Evolutionary conservation across 1,139 yeast species (phyloP).

Genomic region (Saccharomyces hybrid): DNA sequence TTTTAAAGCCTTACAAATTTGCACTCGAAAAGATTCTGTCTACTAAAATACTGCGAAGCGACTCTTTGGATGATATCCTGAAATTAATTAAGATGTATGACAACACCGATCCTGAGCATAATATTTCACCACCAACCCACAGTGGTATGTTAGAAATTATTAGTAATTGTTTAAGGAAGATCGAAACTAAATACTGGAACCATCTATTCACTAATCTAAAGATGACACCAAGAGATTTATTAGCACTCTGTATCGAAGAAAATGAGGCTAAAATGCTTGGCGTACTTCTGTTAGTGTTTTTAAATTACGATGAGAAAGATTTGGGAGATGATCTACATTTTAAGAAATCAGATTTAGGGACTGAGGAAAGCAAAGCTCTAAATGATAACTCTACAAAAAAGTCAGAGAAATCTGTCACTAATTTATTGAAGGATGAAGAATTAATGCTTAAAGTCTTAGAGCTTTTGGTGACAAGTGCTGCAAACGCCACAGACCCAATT

Average conservation of each 20-base stretch:
- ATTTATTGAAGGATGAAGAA: slow-evolving; percentile 31
- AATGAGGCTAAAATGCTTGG: slow-evolving; percentile 40
- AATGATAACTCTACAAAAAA: slow-evolving; percentile 1
- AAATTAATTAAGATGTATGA: slow-evolving; percentile 34
- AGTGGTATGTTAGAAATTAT: slow-evolving; percentile 40
- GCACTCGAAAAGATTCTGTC: slow-evolving; percentile 29
- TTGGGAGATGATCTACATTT: slow-evolving; percentile 14
- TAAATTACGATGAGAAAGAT: slow-evolving; percentile 34
- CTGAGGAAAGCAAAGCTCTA: slow-evolving; percentile 12
- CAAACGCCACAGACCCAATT: slow-evolving; percentile 25
- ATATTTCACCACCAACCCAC: slow-evolving; percentile 13
- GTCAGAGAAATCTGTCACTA: slow-evolving; percentile 10
- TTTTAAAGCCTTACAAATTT: slow-evolving; percentile 25
- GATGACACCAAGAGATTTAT: slow-evolving; percentile 35
- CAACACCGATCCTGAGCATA: slow-evolving; percentile 5
- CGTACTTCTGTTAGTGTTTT: slow-evolving; percentile 39
- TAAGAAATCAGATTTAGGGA: slow-evolving; percentile 7
- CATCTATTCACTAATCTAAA: slow-evolving; percentile 38
- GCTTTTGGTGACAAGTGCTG: slow-evolving; percentile 33
- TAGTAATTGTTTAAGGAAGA: slow-evolving; percentile 56
- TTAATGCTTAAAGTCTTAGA: slow-evolving; percentile 36
- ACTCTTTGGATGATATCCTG: slow-evolving; percentile 42
- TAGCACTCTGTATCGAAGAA: slow-evolving; percentile 34
- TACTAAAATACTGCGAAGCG: slow-evolving; percentile 34
- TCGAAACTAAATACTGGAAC: slow-evolving; percentile 57